Base-by-base conservation (phyloP, 2,329 filamentous ascomycete genomes). In the Phoma sp. region DNA sequence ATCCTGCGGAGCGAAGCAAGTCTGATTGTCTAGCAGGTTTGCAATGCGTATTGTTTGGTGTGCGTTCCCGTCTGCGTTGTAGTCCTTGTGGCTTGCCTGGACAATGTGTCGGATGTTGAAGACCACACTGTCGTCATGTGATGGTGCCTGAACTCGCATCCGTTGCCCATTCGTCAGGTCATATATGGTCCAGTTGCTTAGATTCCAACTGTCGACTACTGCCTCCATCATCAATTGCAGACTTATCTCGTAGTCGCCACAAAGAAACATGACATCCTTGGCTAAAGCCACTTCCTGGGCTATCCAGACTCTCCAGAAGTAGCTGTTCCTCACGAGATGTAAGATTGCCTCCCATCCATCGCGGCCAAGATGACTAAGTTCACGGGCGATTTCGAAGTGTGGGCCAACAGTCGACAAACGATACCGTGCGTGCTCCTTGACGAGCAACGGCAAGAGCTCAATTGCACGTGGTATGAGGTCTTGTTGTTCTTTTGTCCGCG, bases 291-390 rank as follows among this genome's bases (percentile, higher is more conserved):
- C 25, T 10, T 51, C 47, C 37, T 51, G 47, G 3, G 38, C 39
- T 24, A 43, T 25, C 39, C 47, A 51, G 15, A 43, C 32, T 31
- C 47, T 43, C 25, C 25, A 32, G 19, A 51, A 51, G 39, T 51
- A 43, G 21, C 39, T 6, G 9, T 43, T 51, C 17, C 47, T 21
- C 15, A 43, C 3, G 17, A 51, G 47, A 17, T 43, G 32, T 10
- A 51, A 5, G 10, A 51, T 43, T 7, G 39, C 47, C 15, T 51
- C 47, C 47, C 47, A 51, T 6, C 38, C 47, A 29, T 43, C 32
- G 15, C 47, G 47, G 13, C 47, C 47, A 24, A 43, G 47, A 24
- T 51, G 19, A 17, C 47, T 41, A 9, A 51, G 47, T 38, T 51
- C 22, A n/a, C 24, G 39, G 19, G 24, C 32, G 7, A 44, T 32